Conservation (phyloP, 2,329 filamentous ascomycete species). For the Sporothrix brasiliensis region DNA sequence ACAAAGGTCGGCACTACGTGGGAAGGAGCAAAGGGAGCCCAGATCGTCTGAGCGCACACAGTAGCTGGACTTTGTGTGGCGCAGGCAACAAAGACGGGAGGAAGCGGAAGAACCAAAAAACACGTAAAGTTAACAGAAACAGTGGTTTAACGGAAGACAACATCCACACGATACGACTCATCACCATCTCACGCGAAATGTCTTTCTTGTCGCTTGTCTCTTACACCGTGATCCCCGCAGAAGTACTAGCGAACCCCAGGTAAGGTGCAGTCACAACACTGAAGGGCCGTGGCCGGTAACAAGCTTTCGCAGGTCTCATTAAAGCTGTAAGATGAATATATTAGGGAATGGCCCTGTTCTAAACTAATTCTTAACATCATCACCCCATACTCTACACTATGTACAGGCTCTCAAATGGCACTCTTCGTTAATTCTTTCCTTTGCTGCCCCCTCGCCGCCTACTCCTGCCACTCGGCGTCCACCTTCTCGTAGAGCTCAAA, state of each 20-base stretch:
- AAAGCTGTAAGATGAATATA: background rate
- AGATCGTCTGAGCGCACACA: background rate
- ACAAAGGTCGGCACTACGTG: background rate
- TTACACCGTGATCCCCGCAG: background rate
- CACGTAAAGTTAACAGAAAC: background rate
- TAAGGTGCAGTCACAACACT: background rate
- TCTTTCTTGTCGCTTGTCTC: background rate
- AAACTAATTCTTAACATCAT: background rate
- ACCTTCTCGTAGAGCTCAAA: slow-evolving; percentile 83
- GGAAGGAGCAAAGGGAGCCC: slow-evolving; percentile 7
- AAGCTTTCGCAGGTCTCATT: too few relatives aligned
- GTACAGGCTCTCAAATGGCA: background rate
- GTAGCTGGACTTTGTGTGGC: slow-evolving; percentile 3
- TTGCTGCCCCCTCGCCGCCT: background rate
- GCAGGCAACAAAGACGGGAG: background rate
- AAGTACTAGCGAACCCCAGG: background rate
- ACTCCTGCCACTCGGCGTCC: slow-evolving; percentile 70
- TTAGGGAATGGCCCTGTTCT: background rate
- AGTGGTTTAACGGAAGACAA: background rate
- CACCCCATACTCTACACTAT: background rate
- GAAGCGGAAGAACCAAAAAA: background rate
- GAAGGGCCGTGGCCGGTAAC: background rate
- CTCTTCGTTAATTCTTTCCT: background rate
- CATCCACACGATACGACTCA: background rate
- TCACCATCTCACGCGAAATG: slow-evolving; percentile 1